These are phyloP conservation scores for Alternaria novae-zelandiae DNA, from an alignment of 2,329 filamentous ascomycete genomes.

Conservation along the genomic window DNA sequence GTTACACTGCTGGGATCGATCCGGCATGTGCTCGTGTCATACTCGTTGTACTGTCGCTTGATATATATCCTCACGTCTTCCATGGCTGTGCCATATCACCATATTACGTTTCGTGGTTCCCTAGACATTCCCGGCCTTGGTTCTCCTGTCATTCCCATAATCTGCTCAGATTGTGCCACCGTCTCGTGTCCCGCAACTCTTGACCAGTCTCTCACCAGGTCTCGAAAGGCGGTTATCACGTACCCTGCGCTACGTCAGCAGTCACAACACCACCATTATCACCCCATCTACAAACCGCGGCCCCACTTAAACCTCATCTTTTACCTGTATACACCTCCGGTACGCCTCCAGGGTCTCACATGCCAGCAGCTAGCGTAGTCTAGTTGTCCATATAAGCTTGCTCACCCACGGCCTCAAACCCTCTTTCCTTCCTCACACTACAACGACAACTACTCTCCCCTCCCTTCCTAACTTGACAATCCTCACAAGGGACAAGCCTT, in stretches of 20 bases:
- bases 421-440: conserved; percentile 26
- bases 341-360: background rate
- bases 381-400: conserved; percentile 21
- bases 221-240: background rate
- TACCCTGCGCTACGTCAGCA: background rate
- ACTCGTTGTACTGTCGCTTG: no score
- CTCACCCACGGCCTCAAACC: conserved; percentile 3
- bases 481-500: conserved; percentile 2
- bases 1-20: background rate
- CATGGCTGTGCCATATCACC: background rate
- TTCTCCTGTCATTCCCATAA: background rate
- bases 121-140: no score
- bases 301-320: conserved; percentile 1
- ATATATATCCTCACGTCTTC: background rate
- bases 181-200: background rate
- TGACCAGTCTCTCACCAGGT: background rate
- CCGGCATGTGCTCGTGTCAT: background rate
- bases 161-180: background rate
- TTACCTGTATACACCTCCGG: conserved; percentile 8
- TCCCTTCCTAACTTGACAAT: conserved; percentile 3
- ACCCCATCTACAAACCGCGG: background rate
- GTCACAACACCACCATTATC: background rate
- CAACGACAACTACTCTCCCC: conserved; percentile 4
- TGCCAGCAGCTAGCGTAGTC: background rate
- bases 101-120: no score